These are phyloP conservation scores for Tulasnella sp. DNA, from an alignment of 768 basidiomycete genomes.

Conservation along the genomic window DNA sequence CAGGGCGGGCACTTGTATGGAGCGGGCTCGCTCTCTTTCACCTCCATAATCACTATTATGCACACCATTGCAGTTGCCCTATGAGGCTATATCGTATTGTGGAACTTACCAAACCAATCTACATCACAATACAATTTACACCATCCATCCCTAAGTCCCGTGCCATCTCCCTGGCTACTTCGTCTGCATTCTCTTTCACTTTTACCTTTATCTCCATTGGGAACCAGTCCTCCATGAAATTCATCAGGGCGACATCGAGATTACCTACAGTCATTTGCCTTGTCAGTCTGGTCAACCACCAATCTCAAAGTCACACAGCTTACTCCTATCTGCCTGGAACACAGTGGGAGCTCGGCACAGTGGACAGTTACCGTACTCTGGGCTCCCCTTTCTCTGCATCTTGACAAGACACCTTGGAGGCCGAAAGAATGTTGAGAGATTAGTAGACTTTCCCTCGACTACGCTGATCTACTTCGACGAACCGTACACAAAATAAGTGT, in stretches of 20 bases:
- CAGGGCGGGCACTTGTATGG: too few relatives aligned
- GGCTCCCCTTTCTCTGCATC: conserved; percentile 70
- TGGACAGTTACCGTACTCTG: conserved; percentile 49
- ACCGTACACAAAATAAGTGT: conserved; percentile 41
- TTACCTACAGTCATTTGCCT: conserved; percentile 42
- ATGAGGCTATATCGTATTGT: too few relatives aligned
- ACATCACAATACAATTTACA: conserved; percentile 5
- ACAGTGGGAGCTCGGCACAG: conserved; percentile 75
- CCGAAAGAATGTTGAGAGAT: background rate
- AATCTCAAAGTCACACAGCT: conserved; percentile 24
- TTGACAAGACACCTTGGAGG: conserved; percentile 52
- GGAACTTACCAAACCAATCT: background rate
- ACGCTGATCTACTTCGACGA: background rate
- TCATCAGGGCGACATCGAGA: conserved; percentile 64
- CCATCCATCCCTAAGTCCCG: conserved; percentile 45
- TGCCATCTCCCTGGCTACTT: conserved; percentile 58
- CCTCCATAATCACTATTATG: too few relatives aligned
- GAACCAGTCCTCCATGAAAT: conserved; percentile 91
- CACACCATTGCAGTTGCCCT: too few relatives aligned
- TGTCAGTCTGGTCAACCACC: background rate
- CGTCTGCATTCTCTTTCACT: conserved; percentile 58
- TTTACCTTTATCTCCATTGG: conserved; percentile 71
- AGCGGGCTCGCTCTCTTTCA: too few relatives aligned
- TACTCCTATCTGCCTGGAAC: conserved; percentile 62
- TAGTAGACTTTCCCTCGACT: background rate